Evolutionary conservation across 768 basidiomycete species (phyloP).

Genomic region (Boletus barrowsii): DNA sequence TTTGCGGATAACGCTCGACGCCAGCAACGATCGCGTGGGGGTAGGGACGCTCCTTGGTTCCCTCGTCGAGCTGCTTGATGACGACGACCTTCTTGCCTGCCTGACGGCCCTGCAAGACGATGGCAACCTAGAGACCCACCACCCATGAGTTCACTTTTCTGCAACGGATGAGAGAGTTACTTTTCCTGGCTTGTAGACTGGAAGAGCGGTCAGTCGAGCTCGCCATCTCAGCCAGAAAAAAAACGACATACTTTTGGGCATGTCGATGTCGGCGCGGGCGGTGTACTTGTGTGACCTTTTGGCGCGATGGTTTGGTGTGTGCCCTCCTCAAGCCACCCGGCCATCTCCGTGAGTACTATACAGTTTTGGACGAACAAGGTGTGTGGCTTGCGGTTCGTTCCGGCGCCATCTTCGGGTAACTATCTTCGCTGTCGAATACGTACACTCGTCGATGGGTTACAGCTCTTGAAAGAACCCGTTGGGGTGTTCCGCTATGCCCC

Average conservation of each 20-base stretch:
- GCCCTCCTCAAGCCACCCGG: conserved; percentile 34
- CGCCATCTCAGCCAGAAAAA: not conserved
- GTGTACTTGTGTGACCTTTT: conserved; percentile 23
- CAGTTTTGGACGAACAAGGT: conserved; percentile 18
- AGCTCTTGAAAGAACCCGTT: no score
- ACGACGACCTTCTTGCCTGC: conserved; percentile 99
- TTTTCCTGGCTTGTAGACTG: conserved; percentile 96
- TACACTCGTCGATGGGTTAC: no score
- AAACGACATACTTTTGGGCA: conserved; percentile 38
- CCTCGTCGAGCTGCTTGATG: conserved; percentile 96
- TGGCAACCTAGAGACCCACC: conserved; percentile 63
- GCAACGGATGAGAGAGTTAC: conserved; percentile 36
- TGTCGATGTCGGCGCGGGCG: conserved; percentile 37
- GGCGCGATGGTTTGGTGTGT: conserved; percentile 12
- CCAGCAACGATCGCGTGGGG: conserved; percentile 98
- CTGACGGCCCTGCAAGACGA: conserved; percentile 98
- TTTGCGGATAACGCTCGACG: conserved; percentile 96
- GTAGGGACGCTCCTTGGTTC: conserved; percentile 93
- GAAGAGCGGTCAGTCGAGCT: conserved; percentile 12
- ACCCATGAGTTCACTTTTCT: not conserved
- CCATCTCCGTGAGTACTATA: conserved; percentile 27
- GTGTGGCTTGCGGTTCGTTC: not conserved
- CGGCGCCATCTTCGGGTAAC: no score
- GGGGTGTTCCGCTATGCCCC: not conserved
- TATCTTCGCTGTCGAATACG: no score